Conservation (phyloP, 768 basidiomycete genomes). For the Omphalotus guepiniiformis region DNA sequence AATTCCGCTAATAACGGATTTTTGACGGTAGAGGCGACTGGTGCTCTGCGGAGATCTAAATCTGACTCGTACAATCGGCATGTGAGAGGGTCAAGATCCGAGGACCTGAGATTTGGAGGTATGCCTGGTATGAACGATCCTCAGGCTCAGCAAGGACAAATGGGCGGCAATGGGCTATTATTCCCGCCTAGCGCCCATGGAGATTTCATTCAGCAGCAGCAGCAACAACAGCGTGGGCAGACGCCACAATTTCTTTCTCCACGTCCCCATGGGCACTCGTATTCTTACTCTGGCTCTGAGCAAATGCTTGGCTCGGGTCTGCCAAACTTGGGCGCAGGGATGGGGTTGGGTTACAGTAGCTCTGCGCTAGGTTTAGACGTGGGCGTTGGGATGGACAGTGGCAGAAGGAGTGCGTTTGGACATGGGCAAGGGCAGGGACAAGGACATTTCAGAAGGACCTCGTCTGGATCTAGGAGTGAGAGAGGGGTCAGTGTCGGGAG, state of each 20-base stretch:
- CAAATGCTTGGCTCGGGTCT: conserved; percentile 4
- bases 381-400: no score
- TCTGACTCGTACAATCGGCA: conserved; percentile 41
- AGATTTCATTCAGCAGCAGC: conserved; percentile 8
- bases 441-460: conserved; percentile 3
- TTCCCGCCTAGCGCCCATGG: conserved; percentile 7
- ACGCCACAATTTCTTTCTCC: conserved; percentile 6
- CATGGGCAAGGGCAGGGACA: not conserved
- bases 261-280: conserved; percentile 11
- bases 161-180: conserved; percentile 4
- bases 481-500: conserved; percentile 1
- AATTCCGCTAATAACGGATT: conserved; percentile 15
- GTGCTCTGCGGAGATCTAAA: conserved; percentile 46
- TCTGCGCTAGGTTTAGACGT: not conserved
- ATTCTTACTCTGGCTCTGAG: conserved; percentile 10
- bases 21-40: conserved; percentile 31
- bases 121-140: conserved; percentile 5
- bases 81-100: conserved; percentile 54
- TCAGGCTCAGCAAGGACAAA: conserved; percentile 4
- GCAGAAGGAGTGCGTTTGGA: not conserved
- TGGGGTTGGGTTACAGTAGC: conserved; percentile 1
- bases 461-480: conserved; percentile 9
- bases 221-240: conserved; percentile 5
- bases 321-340: conserved; percentile 9
- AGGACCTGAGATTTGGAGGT: conserved; percentile 35